A percentile compares a stretch with the other conserved stretches of the same genome.
Evolutionary conservation across 306 rosid genomes (phyloP).

Genomic region (Quercus bicolor): DNA sequence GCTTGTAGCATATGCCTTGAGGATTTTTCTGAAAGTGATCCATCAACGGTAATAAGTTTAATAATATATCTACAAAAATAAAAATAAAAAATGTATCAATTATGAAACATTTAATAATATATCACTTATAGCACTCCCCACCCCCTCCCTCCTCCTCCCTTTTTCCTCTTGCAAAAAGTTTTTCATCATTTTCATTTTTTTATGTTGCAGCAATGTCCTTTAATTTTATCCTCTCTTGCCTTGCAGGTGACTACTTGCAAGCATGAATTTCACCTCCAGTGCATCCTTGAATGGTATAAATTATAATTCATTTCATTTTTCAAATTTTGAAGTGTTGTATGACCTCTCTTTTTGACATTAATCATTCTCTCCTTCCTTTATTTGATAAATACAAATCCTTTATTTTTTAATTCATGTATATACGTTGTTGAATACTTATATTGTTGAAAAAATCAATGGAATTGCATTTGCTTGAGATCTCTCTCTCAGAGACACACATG

Average conservation of each 20-base stretch:
- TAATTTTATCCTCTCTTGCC: slow-evolving; percentile 21
- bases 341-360: background rate
- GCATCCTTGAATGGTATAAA: slow-evolving; percentile 93
- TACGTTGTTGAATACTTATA: background rate
- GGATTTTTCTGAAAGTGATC: slow-evolving; percentile 74
- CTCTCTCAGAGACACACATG: background rate
- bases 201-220: slow-evolving; percentile 13
- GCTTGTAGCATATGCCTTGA: slow-evolving; percentile 98
- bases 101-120: background rate
- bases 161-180: background rate
- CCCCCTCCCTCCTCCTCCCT: background rate
- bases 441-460: background rate
- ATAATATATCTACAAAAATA: background rate
- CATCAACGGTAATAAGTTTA: slow-evolving; percentile 58
- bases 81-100: no score
- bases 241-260: slow-evolving; percentile 76
- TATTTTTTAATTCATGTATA: background rate
- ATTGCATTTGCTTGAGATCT: background rate
- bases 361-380: background rate
- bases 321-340: background rate
- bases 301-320: background rate
- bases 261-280: slow-evolving; percentile 94
- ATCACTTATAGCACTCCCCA: background rate
- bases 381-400: background rate
- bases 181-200: background rate